phyloP scores from a whole-genome alignment of 805 yeast genomes.

The Wickerhamiella australiensis region DNA sequence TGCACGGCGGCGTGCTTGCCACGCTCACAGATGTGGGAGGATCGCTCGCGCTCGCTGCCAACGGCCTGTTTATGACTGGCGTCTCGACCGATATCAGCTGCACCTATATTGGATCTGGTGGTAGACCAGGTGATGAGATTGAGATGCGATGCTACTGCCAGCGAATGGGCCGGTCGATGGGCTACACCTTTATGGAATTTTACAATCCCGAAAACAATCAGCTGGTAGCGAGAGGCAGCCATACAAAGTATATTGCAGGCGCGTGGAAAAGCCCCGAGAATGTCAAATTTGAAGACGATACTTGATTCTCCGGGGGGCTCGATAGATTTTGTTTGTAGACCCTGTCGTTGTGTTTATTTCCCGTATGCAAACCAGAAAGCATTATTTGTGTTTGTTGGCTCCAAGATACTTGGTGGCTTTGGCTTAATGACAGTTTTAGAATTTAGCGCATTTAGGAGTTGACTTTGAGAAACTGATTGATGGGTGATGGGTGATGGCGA shows the following conservation, averaged over 20 bases:
- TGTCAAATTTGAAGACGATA: constrained; percentile 13
- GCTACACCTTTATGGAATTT: constrained; percentile 32
- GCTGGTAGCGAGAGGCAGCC: constrained; percentile 33
- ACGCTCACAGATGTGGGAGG: constrained; percentile 35
- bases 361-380: no score
- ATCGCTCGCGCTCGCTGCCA: constrained; percentile 33
- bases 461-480: no score
- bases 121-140: constrained; percentile 24
- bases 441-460: no score
- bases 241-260: constrained; percentile 32
- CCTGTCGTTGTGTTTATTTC: no score
- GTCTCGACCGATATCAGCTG: constrained; percentile 34
- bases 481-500: no score
- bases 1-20: constrained; percentile 35
- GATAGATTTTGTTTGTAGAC: no score
- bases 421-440: no score
- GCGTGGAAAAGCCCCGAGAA: constrained; percentile 28
- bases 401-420: no score
- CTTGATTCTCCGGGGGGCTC: no score
- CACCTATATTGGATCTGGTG: constrained; percentile 32
- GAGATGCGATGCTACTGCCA: constrained; percentile 26
- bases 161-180: constrained; percentile 32
- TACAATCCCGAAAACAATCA: constrained; percentile 9
- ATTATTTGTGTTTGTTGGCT: no score
- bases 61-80: constrained; percentile 34